Conservation (phyloP, 495 filamentous ascomycete species). For the Immersiella caudata region DNA sequence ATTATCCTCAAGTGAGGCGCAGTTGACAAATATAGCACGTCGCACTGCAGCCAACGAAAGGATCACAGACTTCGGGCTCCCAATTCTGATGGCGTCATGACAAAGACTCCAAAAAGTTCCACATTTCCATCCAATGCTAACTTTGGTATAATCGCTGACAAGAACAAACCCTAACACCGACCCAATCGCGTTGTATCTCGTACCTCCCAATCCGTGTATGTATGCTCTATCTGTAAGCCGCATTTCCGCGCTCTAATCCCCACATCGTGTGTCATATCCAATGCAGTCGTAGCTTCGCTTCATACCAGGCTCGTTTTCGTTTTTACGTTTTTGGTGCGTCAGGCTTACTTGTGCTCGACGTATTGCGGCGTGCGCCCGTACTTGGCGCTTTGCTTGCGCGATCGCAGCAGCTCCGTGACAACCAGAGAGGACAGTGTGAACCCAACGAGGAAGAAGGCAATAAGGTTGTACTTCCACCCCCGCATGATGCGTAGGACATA, state of each 20-base stretch:
- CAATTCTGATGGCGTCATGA: background rate
- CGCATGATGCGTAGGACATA: conserved; percentile 49
- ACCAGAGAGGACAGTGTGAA: conserved; percentile 51
- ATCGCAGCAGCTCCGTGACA: conserved; percentile 38
- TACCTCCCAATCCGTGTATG: background rate
- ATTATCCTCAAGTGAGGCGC: no score
- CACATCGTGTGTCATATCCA: background rate
- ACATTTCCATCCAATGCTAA: background rate
- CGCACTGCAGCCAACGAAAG: background rate
- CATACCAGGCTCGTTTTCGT: background rate
- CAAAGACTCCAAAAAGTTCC: background rate
- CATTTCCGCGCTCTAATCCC: background rate
- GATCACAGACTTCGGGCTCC: background rate
- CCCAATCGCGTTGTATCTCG: background rate
- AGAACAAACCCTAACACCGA: background rate
- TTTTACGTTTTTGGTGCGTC: background rate
- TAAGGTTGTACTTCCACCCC: conserved; percentile 59
- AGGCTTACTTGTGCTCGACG: conserved; percentile 9
- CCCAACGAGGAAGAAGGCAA: conserved; percentile 53
- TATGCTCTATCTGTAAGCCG: background rate
- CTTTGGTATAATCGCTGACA: background rate
- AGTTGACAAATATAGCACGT: no score
- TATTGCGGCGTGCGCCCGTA: conserved; percentile 18
- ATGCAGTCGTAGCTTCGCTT: background rate
- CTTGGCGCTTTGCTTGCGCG: conserved; percentile 18